These are phyloP conservation scores for Fusarium tjaetaba DNA, from an alignment of 2,329 filamentous ascomycete genomes.

Conservation along the genomic window DNA sequence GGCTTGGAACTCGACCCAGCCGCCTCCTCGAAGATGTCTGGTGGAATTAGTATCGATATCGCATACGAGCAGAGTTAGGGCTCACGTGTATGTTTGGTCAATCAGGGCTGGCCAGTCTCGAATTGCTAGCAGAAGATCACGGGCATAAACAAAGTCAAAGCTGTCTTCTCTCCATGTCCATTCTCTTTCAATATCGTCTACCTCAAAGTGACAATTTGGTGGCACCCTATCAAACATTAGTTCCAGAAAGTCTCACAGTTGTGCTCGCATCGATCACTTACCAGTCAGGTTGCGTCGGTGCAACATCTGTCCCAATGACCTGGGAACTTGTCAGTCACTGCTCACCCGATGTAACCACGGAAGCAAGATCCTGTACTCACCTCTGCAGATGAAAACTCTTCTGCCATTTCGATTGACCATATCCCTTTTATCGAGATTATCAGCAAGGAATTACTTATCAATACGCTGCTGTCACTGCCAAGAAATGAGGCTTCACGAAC, in stretches of 20 bases:
- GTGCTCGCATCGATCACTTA: not conserved
- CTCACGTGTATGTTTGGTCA: conserved; percentile 49
- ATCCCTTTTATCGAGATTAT: conserved; percentile 21
- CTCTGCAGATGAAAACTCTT: conserved; percentile 26
- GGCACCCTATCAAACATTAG: conserved; percentile 46
- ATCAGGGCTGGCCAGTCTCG: conserved; percentile 47
- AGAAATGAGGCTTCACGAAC: conserved; percentile 4
- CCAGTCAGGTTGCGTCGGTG: conserved; percentile 36
- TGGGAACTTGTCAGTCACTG: not conserved
- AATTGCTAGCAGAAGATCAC: conserved; percentile 45
- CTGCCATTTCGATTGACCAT: conserved; percentile 54
- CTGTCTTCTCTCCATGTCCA: conserved; percentile 51
- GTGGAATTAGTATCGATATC: not conserved
- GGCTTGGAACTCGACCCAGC: conserved; percentile 38
- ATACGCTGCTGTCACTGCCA: too few species aligned
- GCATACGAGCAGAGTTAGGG: rapidly evolving
- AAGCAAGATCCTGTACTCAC: conserved; percentile 1
- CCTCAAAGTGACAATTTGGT: conserved; percentile 50
- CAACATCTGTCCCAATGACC: conserved; percentile 37
- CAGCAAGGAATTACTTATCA: not conserved
- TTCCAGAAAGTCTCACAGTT: not conserved
- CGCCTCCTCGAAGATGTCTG: conserved; percentile 26
- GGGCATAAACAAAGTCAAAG: conserved; percentile 50
- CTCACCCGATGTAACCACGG: not conserved
- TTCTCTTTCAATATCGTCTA: conserved; percentile 50